These are phyloP conservation scores for Backusella tarrabulga DNA, from an alignment of 192 early-diverging fungal genomes.

Conservation along the genomic window DNA sequence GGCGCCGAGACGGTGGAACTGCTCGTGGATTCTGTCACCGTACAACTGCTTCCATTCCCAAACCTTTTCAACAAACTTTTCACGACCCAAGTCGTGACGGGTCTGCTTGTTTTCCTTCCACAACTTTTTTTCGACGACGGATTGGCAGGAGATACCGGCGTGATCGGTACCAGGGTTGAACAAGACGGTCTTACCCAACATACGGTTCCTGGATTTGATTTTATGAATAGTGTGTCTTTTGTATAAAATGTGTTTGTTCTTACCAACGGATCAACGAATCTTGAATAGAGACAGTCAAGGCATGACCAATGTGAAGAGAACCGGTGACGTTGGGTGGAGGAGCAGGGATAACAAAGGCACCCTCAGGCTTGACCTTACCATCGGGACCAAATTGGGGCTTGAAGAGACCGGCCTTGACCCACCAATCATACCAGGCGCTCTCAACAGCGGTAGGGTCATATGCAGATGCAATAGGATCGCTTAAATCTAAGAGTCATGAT, in stretches of 20 bases:
- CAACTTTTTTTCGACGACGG: conserved; percentile 95
- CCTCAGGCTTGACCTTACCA: conserved; percentile 72
- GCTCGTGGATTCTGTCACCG: conserved; percentile 78
- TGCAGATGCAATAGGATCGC: conserved; percentile 68
- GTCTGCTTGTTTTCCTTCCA: conserved; percentile 83
- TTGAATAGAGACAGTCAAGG: conserved; percentile 91
- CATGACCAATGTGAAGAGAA: conserved; percentile 93
- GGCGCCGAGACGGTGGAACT: conserved; percentile 86
- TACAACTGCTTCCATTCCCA: conserved; percentile 97
- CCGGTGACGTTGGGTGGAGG: conserved; percentile 99
- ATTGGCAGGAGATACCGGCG: conserved; percentile 95
- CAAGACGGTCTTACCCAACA: conserved; percentile 93
- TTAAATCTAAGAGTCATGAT: conserved; percentile 54
- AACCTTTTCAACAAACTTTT: conserved; percentile 82
- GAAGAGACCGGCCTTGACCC: conserved; percentile 93
- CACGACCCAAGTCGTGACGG: conserved; percentile 92
- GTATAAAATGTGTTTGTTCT: neutral
- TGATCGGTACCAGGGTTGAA: conserved; percentile 97
- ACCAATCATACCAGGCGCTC: conserved; percentile 96
- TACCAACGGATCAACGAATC: conserved; percentile 92
- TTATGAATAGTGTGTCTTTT: no score
- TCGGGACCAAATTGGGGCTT: conserved; percentile 74
- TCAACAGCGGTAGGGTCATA: conserved; percentile 94
- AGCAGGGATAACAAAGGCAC: conserved; percentile 88
- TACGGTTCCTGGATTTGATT: conserved; percentile 67